Evolutionary conservation across 2,329 filamentous ascomycete genomes (phyloP), one percentile per base, ranked within the genome.

Genomic region (Colletotrichum limetticola): DNA sequence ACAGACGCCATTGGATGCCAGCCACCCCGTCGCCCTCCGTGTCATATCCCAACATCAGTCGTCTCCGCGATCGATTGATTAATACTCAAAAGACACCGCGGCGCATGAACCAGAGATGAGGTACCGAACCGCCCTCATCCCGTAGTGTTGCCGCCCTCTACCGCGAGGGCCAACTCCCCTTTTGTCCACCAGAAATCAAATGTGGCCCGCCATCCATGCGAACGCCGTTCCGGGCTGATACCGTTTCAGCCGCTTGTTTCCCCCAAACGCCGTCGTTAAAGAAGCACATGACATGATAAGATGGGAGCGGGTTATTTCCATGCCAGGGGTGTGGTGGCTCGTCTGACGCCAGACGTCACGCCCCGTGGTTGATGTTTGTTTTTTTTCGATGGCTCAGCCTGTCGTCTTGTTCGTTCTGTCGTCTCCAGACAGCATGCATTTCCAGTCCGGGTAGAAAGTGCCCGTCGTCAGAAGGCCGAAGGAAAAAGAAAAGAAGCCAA

Each of bases 31-130:
- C 67, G 67, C 56, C 66, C 46, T 66, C 71, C 71, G 71, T 71
- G 52, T 71, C 61, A 61, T 73, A 73, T 66, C 66, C 71, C 71
- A 73, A 73, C 71, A 71, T 66, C 66, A 73, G 71, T 71, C 67
- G 60, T 73, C 71, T 73, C 71, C 71, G 71, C 67, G 71, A 73
- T 73, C 56, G 61, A 58, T 71, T 71, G 70, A 72, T 70, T 72
- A 69, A 71, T 66, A 73, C 71, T 73, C 71, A 73, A 73, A 73
- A 73, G 66, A 57, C 56, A 73, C 61, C 71, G 71, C 61, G 61
- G 71, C 67, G 67, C 71, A 64, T 61, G 65, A 73, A 61, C 71
- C 71, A 71, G 71, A 67, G 66, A 72, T 70, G 70, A 69, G 66
- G 42, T 60, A 69, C 71, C 66, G 67, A 61, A 71, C 67, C 61